A percentile compares a stretch with the other conserved stretches of the same genome.
Evolutionary conservation across 2,329 filamentous ascomycete species (phyloP).

Genomic region (Pochonia chlamydosporia): DNA sequence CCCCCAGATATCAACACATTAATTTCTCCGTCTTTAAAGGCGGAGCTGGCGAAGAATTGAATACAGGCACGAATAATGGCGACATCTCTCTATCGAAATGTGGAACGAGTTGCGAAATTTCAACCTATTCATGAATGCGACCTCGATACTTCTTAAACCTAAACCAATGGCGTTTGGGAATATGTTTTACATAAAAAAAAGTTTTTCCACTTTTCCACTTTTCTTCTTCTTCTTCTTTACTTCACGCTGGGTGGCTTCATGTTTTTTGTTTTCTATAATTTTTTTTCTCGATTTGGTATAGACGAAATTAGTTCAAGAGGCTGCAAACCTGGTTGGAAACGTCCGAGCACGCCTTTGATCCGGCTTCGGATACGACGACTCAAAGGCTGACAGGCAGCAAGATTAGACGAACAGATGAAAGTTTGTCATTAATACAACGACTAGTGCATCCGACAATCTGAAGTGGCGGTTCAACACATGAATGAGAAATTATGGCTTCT

Average conservation of each 20-base stretch:
- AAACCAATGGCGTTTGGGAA: neutral
- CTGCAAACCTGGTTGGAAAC: neutral
- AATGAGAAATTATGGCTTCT: neutral
- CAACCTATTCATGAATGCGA: neutral
- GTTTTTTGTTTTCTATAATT: neutral
- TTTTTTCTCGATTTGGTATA: conserved; percentile 2
- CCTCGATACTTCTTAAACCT: neutral
- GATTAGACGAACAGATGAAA: neutral
- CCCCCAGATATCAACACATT: neutral
- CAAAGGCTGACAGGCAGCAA: neutral
- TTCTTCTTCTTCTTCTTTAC: neutral
- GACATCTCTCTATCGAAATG: neutral
- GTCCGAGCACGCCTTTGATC: neutral
- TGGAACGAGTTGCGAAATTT: neutral
- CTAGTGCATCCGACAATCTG: neutral
- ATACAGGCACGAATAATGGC: neutral
- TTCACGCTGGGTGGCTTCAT: neutral
- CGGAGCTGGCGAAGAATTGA: neutral
- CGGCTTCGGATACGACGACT: neutral
- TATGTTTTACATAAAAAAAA: conserved; percentile 1
- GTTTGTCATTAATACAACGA: neutral
- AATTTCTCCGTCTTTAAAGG: neutral
- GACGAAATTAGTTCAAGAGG: neutral
- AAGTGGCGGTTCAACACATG: neutral
- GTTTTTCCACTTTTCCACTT: neutral